Evolutionary conservation across 177 flowering plant species (phyloP).

Genomic region (Vitis hybrid): DNA sequence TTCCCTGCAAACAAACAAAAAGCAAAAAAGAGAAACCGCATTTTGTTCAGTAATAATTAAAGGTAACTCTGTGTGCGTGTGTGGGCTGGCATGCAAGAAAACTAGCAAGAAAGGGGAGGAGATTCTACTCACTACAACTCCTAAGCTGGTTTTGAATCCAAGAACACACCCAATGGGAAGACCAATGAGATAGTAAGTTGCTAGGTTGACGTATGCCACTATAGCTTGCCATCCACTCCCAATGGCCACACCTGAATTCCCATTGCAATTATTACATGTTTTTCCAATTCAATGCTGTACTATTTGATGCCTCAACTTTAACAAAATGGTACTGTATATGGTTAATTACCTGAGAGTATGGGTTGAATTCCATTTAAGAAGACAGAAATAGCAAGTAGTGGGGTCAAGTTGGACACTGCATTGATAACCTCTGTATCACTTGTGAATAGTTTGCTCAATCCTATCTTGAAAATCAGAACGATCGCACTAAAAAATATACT

Average conservation of each 20-base stretch:
- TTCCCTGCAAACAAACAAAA: slow-evolving; percentile 41
- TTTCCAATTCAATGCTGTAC: neutral
- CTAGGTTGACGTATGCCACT: slow-evolving; percentile 57
- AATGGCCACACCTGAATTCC: slow-evolving; percentile 53
- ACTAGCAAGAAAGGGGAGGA: neutral
- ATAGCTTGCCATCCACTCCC: slow-evolving; percentile 67
- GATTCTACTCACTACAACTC: slow-evolving; percentile 47
- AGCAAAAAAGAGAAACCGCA: neutral
- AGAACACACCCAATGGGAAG: slow-evolving; percentile 65
- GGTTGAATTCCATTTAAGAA: slow-evolving; percentile 70
- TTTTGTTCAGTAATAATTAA: neutral
- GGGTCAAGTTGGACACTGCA: slow-evolving; percentile 48
- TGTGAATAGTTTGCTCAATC: slow-evolving; percentile 50
- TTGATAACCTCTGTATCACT: slow-evolving; percentile 38
- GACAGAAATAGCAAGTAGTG: slow-evolving; percentile 61
- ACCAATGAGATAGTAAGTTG: slow-evolving; percentile 53
- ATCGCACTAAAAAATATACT: slow-evolving; percentile 46
- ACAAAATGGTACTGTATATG: too few species aligned
- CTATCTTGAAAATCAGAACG: slow-evolving; percentile 38
- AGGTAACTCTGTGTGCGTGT: too few species aligned
- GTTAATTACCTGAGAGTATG: slow-evolving; percentile 47
- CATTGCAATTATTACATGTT: neutral
- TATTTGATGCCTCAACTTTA: too few species aligned
- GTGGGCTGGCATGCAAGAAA: too few species aligned
- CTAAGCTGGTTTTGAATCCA: slow-evolving; percentile 62